A percentile compares a stretch with the other conserved stretches of the same genome.
Conservation (phyloP, 2,329 filamentous ascomycete genomes). For the Golovinomyces cichoracearum region DNA sequence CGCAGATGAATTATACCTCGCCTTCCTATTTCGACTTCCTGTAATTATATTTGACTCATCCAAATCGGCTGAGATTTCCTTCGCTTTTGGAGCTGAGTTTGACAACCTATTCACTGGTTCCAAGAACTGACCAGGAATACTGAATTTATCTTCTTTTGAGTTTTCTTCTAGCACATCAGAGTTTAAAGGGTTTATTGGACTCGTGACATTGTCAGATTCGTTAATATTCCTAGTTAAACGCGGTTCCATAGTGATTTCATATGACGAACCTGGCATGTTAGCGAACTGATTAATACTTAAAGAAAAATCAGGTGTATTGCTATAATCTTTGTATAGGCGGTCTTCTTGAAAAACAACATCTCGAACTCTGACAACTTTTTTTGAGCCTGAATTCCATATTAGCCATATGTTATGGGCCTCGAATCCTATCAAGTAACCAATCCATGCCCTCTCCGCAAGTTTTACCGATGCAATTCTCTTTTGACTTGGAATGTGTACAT, state of each 20-base stretch:
- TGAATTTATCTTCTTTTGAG: neutral
- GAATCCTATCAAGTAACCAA: neutral
- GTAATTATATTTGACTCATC: neutral
- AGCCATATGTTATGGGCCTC: neutral
- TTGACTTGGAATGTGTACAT: neutral
- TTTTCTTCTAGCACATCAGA: neutral
- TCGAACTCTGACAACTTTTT: neutral
- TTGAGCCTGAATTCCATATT: neutral
- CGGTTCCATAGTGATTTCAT: neutral
- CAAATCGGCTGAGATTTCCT: neutral
- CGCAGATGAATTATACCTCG: neutral
- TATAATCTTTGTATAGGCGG: neutral
- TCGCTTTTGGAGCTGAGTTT: neutral
- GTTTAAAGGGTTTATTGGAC: neutral
- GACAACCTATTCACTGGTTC: neutral
- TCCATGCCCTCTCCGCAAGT: neutral
- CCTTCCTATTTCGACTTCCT: neutral
- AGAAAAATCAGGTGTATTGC: neutral
- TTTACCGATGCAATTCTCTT: neutral
- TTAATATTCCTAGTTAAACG: neutral
- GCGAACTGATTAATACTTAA: neutral
- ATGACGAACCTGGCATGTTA: neutral
- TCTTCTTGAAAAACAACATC: constrained; percentile 1
- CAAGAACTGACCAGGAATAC: neutral
- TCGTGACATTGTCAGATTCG: neutral